Conservation (phyloP, 805 yeast species). For the Spathaspora passalidarum region DNA sequence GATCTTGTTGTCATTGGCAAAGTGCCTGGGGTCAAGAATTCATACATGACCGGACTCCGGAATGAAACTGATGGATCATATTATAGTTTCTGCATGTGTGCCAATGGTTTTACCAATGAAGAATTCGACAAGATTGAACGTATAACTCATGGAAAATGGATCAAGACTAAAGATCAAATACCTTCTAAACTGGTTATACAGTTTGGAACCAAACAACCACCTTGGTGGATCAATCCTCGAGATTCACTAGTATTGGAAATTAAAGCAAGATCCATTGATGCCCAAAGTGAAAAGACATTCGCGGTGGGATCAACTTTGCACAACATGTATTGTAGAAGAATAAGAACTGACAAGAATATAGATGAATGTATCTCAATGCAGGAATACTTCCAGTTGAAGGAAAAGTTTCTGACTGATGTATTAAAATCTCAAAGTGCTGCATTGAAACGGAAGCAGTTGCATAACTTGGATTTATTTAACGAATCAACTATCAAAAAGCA, state of each 20-base stretch:
- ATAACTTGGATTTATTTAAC: constrained; percentile 13
- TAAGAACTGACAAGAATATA: constrained; percentile 69
- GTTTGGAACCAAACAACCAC: constrained; percentile 64
- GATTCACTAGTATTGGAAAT: constrained; percentile 79
- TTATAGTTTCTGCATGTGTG: constrained; percentile 71
- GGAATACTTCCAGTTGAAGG: constrained; percentile 46
- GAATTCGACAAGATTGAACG: constrained; percentile 61
- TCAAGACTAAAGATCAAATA: constrained; percentile 34
- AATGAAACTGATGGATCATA: constrained; percentile 43
- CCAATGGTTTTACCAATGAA: constrained; percentile 73
- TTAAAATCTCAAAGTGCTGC: constrained; percentile 28
- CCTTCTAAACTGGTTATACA: constrained; percentile 36
- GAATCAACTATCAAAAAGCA: constrained; percentile 13
- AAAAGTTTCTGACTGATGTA: constrained; percentile 19
- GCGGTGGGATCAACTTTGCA: constrained; percentile 69
- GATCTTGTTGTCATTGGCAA: constrained; percentile 81
- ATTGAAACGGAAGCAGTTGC: constrained; percentile 19
- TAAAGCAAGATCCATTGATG: constrained; percentile 72
- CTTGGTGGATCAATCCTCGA: constrained; percentile 75
- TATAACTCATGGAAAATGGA: constrained; percentile 62
- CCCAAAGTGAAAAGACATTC: constrained; percentile 42
- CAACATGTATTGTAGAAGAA: constrained; percentile 66
- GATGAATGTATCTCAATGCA: constrained; percentile 51
- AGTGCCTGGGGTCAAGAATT: constrained; percentile 65
- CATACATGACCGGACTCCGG: constrained; percentile 72